These are phyloP conservation scores for Fusarium nelsonii DNA, from an alignment of 2,329 filamentous ascomycete species.

Conservation along the genomic window DNA sequence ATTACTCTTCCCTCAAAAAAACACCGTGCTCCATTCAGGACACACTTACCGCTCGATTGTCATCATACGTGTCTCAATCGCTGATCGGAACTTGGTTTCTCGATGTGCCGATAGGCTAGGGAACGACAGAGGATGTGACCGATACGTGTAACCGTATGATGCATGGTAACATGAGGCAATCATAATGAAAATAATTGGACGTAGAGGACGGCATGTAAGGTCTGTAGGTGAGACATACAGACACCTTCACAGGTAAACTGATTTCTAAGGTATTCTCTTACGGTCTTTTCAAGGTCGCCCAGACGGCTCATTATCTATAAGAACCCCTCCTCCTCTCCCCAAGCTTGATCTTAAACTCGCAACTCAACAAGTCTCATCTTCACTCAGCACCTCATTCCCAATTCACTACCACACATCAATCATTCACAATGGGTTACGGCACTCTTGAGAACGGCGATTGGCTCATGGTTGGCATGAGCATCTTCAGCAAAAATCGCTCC, in stretches of 20 bases:
- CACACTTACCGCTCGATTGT: too few species aligned
- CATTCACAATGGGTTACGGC: slow-evolving; percentile 3
- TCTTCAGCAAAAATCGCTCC: slow-evolving; percentile 13
- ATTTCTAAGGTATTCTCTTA: neutral
- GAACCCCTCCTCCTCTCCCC: neutral
- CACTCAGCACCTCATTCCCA: neutral
- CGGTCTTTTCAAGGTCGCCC: accelerated
- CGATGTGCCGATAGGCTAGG: neutral
- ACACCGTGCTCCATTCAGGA: too few species aligned
- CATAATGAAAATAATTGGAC: neutral
- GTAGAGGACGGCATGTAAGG: neutral
- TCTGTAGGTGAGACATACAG: neutral
- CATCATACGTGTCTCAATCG: too few species aligned
- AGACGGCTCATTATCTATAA: neutral
- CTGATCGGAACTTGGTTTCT: neutral
- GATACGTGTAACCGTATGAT: neutral
- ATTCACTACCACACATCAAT: neutral
- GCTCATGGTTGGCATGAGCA: slow-evolving; percentile 19
- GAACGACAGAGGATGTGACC: neutral
- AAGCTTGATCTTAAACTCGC: neutral
- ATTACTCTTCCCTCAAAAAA: too few species aligned
- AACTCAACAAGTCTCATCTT: neutral
- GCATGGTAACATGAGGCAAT: neutral
- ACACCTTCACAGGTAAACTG: neutral
- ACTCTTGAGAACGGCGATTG: slow-evolving; percentile 25